Evolutionary conservation across 306 rosid species (phyloP).

Genomic region (Pyrus communis): DNA sequence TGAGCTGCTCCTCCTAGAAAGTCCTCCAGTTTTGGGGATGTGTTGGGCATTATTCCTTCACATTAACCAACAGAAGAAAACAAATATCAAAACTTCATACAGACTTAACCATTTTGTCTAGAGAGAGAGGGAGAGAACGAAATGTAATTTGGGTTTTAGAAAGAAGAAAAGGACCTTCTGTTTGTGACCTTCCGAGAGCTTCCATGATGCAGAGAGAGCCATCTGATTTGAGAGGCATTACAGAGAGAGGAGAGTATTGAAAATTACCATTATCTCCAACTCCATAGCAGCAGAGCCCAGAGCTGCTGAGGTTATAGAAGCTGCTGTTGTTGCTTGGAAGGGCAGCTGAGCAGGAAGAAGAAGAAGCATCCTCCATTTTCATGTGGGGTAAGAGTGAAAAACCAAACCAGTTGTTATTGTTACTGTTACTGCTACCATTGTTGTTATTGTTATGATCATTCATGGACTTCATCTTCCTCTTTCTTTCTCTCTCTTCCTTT

Average conservation of each 20-base stretch:
- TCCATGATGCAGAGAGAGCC: conserved; percentile 93
- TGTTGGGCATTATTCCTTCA: conserved; percentile 51
- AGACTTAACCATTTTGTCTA: neutral
- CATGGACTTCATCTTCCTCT: conserved; percentile 56
- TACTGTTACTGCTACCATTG: conserved; percentile 16
- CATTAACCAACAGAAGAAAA: neutral
- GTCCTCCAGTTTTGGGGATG: conserved; percentile 88
- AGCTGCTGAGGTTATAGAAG: conserved; percentile 25
- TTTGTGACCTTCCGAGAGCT: conserved; percentile 62
- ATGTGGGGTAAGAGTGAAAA: conserved; percentile 89
- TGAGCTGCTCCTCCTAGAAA: conserved; percentile 74
- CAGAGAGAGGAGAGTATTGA: conserved; percentile 56
- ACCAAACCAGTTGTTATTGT: conserved; percentile 68
- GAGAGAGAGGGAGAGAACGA: neutral
- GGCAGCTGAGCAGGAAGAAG: conserved; percentile 24
- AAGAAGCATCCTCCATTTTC: conserved; percentile 59
- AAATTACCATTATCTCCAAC: conserved; percentile 39
- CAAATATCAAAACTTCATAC: neutral
- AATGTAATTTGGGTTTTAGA: neutral
- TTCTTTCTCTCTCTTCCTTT: conserved; percentile 2
- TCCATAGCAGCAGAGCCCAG: conserved; percentile 47
- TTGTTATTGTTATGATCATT: conserved; percentile 32
- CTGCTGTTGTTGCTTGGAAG: conserved; percentile 44
- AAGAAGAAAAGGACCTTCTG: conserved; percentile 41
- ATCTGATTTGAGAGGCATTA: conserved; percentile 88